These are phyloP conservation scores for Psilocybe mexicana DNA, from an alignment of 1,284 basidiomycete genomes.

Conservation along the genomic window DNA sequence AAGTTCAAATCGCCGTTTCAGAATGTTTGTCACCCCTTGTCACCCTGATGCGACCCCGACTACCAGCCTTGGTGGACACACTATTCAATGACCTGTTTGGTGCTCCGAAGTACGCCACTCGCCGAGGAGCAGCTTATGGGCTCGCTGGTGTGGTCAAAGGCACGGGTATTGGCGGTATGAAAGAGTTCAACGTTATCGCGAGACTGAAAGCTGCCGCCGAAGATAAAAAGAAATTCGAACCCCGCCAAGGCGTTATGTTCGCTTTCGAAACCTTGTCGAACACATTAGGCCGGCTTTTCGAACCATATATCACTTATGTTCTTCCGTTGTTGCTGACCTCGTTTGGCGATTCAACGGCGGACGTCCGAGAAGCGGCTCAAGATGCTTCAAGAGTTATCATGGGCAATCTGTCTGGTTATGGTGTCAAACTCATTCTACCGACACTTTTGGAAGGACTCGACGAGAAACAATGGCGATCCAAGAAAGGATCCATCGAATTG, in stretches of 20 bases:
- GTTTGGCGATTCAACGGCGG: constrained; percentile 89
- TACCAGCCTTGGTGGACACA: constrained; percentile 72
- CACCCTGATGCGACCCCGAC: constrained; percentile 64
- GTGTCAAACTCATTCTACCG: constrained; percentile 94
- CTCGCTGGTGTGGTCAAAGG: constrained; percentile 93
- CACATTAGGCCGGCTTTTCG: constrained; percentile 87
- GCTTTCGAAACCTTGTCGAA: constrained; percentile 91
- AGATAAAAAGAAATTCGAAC: constrained; percentile 87
- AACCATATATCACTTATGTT: constrained; percentile 90
- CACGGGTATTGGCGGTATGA: constrained; percentile 83
- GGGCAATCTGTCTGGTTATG: constrained; percentile 93
- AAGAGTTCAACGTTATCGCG: constrained; percentile 80
- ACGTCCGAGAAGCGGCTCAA: constrained; percentile 94
- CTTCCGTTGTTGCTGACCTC: constrained; percentile 85
- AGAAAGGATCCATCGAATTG: constrained; percentile 98
- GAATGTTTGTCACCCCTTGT: constrained; percentile 93
- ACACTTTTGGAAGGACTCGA: constrained; percentile 90
- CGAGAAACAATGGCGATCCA: constrained; percentile 99
- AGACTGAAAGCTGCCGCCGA: constrained; percentile 80
- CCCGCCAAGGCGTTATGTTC: constrained; percentile 94
- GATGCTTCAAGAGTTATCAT: constrained; percentile 95
- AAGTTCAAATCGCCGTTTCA: constrained; percentile 95
- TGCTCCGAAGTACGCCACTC: constrained; percentile 85
- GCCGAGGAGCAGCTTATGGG: constrained; percentile 96
- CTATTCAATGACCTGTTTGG: constrained; percentile 79